A percentile compares a stretch with the other conserved stretches of the same genome.
Evolutionary conservation across 179 eudicot species (phyloP).

Genomic region (Spinacia oleracea): DNA sequence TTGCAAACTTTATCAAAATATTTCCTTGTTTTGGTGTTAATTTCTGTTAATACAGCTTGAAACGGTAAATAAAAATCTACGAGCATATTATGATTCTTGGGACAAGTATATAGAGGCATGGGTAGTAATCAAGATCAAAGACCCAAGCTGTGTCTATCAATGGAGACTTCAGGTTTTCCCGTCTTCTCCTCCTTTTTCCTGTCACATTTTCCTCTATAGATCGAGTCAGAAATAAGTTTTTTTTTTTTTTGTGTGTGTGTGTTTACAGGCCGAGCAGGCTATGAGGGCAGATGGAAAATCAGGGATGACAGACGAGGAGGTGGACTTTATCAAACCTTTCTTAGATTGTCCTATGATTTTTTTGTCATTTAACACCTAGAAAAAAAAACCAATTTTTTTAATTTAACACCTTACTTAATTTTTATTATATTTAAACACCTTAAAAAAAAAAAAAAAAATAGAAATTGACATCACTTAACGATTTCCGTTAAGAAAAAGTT

Average conservation of each 20-base stretch:
- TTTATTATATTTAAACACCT: too few species aligned
- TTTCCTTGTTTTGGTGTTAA: constrained; percentile 5
- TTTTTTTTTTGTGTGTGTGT: too few species aligned
- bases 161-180: constrained; percentile 92
- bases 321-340: constrained; percentile 21
- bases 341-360: too few species aligned
- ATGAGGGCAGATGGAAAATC: constrained; percentile 89
- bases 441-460: too few species aligned
- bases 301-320: constrained; percentile 95
- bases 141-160: constrained; percentile 80
- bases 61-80: constrained; percentile 66
- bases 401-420: too few species aligned
- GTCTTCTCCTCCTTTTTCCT: constrained; percentile 4
- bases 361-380: too few species aligned
- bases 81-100: constrained; percentile 90
- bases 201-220: neutral
- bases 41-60: constrained; percentile 57
- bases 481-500: too few species aligned
- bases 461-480: too few species aligned
- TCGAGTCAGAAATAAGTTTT: constrained; percentile 8
- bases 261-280: constrained; percentile 87
- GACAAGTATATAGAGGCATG: constrained; percentile 80
- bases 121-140: constrained; percentile 92
- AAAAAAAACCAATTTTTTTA: too few species aligned
- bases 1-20: neutral